Conservation (phyloP, 2,329 filamentous ascomycete genomes). For the Aspergillus cejpii region DNA sequence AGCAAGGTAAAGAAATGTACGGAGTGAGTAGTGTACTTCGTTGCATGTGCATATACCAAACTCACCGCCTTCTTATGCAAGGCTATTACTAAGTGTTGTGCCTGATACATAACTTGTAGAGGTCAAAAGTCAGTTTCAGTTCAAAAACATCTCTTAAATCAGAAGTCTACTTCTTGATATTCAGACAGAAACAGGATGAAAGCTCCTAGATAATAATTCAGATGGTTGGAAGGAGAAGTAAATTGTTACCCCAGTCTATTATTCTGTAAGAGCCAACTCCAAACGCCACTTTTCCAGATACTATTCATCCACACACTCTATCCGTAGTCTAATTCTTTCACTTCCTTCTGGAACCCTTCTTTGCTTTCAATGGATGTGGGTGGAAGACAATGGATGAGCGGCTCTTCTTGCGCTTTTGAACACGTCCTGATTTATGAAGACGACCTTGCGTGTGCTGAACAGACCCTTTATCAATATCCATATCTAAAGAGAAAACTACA, state of each 20-base stretch:
- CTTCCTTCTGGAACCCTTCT: constrained; percentile 30
- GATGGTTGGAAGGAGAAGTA: too few relatives aligned
- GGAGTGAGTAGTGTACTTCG: not conserved
- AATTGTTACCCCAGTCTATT: too few relatives aligned
- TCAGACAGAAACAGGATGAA: too few relatives aligned
- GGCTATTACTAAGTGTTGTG: too few relatives aligned
- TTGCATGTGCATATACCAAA: not conserved
- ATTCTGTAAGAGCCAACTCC: not conserved
- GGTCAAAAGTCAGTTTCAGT: too few relatives aligned
- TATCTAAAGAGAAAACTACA: constrained; percentile 22
- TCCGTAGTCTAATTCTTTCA: constrained; percentile 10
- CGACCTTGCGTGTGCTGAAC: constrained; percentile 18
- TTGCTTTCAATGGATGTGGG: constrained; percentile 26
- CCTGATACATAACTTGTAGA: too few relatives aligned
- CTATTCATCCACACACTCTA: not conserved
- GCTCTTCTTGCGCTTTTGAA: constrained; percentile 36
- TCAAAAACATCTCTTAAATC: too few relatives aligned
- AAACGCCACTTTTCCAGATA: not conserved
- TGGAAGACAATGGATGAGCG: constrained; percentile 38
- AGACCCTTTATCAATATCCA: constrained; percentile 36
- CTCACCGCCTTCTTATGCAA: not conserved
- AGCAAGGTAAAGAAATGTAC: not conserved
- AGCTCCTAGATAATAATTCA: too few relatives aligned
- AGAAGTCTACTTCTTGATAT: too few relatives aligned
- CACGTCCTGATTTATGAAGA: constrained; percentile 28